Evolutionary conservation across 129 eudicot genomes (phyloP), one percentile per base, ranked within the genome.

Genomic region (Sambucus nigra): DNA sequence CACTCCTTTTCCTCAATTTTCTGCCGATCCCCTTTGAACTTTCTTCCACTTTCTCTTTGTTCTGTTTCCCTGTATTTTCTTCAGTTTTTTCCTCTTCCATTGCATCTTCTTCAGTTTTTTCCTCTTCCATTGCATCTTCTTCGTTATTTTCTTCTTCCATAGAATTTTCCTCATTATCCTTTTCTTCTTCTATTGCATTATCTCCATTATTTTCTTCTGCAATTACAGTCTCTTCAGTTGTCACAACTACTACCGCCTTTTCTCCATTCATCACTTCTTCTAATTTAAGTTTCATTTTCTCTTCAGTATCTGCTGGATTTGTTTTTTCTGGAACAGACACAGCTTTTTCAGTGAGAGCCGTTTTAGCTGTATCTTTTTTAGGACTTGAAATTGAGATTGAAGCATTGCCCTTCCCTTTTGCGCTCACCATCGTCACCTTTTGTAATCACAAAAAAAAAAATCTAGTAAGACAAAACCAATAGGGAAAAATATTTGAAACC

Each of bases 371-470:
- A 53, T 45, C 74, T 42, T 64, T 60, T 55, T 61, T 60, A 48
- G 64, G 53, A 32, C 35, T 56, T 42, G 47, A 44, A 51, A 41
- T 59, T 19, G 57, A 47, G 38, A 51, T 60, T 48, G 35, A 23
- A 60, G 54, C 48, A 33, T 56, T 60, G 16, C 15, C 70, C 57
- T 60, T 59, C 46, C 59, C 73, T 22, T 55, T 60, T 25, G 61
- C 64, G 60, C 42, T 60, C 44, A 24, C 80, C 94, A 80, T 83
- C 51, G 24, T 53, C 35, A 49, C 47, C 32, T 65, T 48, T 26
- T 52, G 47, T 25, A 56, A n/a, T 40, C n/a, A n/a, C n/a, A n/a
- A n/a, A n/a, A n/a, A n/a, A n/a, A n/a, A 53, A 48, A 47, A 5
- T 49, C 23, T 16, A 31, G 12, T 48, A 50, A 44, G 65, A 27